A percentile compares a stretch with the other conserved stretches of the same genome.
These are phyloP conservation scores for Abrus precatorius DNA, from an alignment of 306 rosid species.

Conservation along the genomic window DNA sequence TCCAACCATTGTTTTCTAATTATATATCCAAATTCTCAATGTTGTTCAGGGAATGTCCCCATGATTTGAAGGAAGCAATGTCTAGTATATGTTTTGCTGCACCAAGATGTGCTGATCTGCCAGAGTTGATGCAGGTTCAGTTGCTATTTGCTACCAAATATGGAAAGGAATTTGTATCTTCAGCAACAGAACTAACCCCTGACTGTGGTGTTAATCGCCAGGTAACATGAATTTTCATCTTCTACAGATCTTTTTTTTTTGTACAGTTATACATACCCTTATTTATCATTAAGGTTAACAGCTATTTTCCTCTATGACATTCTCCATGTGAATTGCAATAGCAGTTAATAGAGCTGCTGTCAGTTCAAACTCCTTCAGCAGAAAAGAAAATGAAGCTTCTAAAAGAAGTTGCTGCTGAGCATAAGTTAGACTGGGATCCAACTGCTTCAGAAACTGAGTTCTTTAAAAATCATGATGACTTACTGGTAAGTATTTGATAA, in stretches of 20 bases:
- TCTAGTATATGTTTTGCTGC: constrained; percentile 94
- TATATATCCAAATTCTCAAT: constrained; percentile 25
- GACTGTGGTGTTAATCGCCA: constrained; percentile 94
- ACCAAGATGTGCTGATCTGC: constrained; percentile 89
- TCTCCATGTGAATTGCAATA: constrained; percentile 45
- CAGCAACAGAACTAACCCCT: constrained; percentile 85
- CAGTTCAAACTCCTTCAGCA: constrained; percentile 86
- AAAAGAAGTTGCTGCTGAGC: constrained; percentile 91
- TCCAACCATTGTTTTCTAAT: constrained; percentile 1
- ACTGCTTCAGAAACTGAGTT: constrained; percentile 79
- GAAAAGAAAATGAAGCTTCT: constrained; percentile 86
- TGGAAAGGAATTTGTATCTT: constrained; percentile 82
- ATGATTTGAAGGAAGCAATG: constrained; percentile 95
- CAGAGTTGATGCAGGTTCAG: constrained; percentile 94
- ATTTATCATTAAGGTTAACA: background rate
- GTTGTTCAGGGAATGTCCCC: constrained; percentile 79
- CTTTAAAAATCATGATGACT: constrained; percentile 78
- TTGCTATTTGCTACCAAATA: constrained; percentile 78
- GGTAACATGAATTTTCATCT: constrained; percentile 59
- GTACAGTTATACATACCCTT: background rate
- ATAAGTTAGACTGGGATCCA: constrained; percentile 91
- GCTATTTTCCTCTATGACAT: constrained; percentile 23
- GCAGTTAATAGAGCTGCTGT: constrained; percentile 87
- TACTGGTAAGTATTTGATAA: constrained; percentile 62
- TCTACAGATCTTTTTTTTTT: background rate